These are phyloP conservation scores for Pneumocystis murina DNA, from an alignment of 1,139 yeast species.

Conservation along the genomic window DNA sequence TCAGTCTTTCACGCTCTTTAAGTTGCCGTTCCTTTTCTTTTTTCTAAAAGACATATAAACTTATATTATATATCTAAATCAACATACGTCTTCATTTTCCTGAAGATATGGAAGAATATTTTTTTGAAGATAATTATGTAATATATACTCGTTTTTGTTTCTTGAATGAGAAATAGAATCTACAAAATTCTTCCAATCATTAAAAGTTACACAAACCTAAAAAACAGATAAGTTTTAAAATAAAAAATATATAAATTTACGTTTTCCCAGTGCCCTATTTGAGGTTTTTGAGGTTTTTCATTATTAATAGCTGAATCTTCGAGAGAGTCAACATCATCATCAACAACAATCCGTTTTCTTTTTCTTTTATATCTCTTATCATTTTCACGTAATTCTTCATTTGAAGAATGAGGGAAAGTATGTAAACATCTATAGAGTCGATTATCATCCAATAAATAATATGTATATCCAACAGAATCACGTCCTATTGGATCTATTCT, in stretches of 20 bases:
- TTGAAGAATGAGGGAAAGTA: constrained; percentile 13
- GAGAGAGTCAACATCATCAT: constrained; percentile 9
- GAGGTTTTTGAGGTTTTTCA: constrained; percentile 7
- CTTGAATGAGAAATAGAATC: constrained; percentile 12
- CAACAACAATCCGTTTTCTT: constrained; percentile 2
- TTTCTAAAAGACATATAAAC: constrained; percentile 2
- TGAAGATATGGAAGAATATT: constrained; percentile 16
- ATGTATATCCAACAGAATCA: constrained; percentile 21
- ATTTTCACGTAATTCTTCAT: background rate
- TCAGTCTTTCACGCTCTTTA: constrained; percentile 19
- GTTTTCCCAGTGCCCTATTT: constrained; percentile 6
- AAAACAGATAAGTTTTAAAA: background rate
- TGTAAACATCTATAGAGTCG: constrained; percentile 21
- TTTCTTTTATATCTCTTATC: constrained; percentile 2
- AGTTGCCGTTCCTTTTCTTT: constrained; percentile 18
- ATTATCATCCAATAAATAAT: constrained; percentile 25
- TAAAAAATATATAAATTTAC: background rate
- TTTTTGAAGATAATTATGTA: constrained; percentile 12
- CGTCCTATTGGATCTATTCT: constrained; percentile 25
- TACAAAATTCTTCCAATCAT: constrained; percentile 21
- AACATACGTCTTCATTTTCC: constrained; percentile 20
- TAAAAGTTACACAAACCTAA: constrained; percentile 23
- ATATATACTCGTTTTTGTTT: constrained; percentile 10
- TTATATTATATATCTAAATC: constrained; percentile 17
- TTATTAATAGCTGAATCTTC: background rate